Evolutionary conservation across 108 stramenopile species (phyloP), one percentile per base, ranked within the genome.

Genomic region (Nannochloropsis granulata): DNA sequence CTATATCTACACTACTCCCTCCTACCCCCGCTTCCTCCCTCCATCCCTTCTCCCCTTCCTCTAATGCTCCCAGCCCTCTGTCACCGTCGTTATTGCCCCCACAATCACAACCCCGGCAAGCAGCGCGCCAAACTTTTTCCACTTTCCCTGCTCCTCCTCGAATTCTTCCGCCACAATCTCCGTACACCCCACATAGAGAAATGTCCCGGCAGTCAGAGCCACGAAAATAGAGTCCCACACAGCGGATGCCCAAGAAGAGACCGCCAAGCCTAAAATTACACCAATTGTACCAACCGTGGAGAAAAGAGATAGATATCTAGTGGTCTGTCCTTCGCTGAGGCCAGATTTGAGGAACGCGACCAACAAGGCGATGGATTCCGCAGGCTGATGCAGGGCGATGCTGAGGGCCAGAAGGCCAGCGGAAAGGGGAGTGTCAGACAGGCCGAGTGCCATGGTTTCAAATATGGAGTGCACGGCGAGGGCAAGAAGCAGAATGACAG

Each of bases 131-230:
- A 96, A 96, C 86, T 97, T 97, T 81, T 93, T 94, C 95, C 95
- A 96, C 90, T 96, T 96, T 92, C 96, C 91, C 78, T 94, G 91
- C 11, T 92, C 91, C 34, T 93, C 93, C 90, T 97, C 97, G 92
- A 94, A 97, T 90, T 97, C 96, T 86, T 97, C 96, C 12, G 96
- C 95, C 78, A 96, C 95, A 21, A 88, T 96, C 89, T 98, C 98
- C 7, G 96, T 96, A 12, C 96, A 96, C 44, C 98, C 98, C 16
- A 98, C 98, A 90, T 98, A 98, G n/a, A 98, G 92, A 89, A 98
- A 98, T 12, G 98, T 98, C 85, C 98, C 98, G 19, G 98, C 98
- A 43, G 97, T 95, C 83, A 96, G 85, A 13, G 98, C 96, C 82
- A 97, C 88, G 94, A 97, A 94, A 25, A 94, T 91, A n/a, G 96